A percentile compares a stretch with the other conserved stretches of the same genome.
Evolutionary conservation across 768 basidiomycete genomes (phyloP).

Genomic region (Mycena haematopus): DNA sequence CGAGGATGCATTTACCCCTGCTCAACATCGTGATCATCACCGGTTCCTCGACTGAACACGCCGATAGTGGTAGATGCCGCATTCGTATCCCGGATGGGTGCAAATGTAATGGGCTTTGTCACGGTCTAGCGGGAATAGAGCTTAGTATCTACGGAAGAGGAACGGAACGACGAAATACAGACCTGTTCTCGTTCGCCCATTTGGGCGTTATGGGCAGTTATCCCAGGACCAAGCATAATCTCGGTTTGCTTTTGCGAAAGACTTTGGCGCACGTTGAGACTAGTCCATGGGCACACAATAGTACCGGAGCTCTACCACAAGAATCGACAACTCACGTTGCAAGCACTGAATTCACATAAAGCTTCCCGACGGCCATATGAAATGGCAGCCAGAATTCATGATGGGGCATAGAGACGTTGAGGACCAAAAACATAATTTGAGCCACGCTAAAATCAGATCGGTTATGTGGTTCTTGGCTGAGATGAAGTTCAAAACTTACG

Average conservation of each 20-base stretch:
- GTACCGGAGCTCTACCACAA: not conserved
- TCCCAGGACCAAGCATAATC: constrained; percentile 13
- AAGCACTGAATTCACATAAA: constrained; percentile 23
- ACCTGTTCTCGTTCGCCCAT: constrained; percentile 20
- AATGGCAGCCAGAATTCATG: constrained; percentile 19
- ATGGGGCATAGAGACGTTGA: constrained; percentile 13
- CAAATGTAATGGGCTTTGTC: constrained; percentile 22
- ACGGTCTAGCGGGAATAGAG: not conserved
- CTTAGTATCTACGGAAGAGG: not conserved
- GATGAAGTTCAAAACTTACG: constrained; percentile 3
- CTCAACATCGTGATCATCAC: constrained; percentile 3
- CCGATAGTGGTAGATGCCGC: constrained; percentile 7
- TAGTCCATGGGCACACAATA: not conserved
- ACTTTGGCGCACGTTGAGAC: constrained; percentile 23
- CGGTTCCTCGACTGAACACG: constrained; percentile 7
- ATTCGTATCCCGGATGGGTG: not conserved
- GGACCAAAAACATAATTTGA: constrained; percentile 24
- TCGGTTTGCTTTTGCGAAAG: constrained; percentile 9
- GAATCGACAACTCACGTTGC: constrained; percentile 13
- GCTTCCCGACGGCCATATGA: constrained; percentile 20
- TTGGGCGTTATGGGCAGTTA: not conserved
- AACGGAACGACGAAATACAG: not conserved
- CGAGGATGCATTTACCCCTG: not conserved
- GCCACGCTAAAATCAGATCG: constrained; percentile 4
- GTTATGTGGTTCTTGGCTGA: not conserved